A percentile compares a stretch with the other conserved stretches of the same genome.
Conservation (phyloP, 1,284 basidiomycete genomes). For the Trichosporon sp. region DNA sequence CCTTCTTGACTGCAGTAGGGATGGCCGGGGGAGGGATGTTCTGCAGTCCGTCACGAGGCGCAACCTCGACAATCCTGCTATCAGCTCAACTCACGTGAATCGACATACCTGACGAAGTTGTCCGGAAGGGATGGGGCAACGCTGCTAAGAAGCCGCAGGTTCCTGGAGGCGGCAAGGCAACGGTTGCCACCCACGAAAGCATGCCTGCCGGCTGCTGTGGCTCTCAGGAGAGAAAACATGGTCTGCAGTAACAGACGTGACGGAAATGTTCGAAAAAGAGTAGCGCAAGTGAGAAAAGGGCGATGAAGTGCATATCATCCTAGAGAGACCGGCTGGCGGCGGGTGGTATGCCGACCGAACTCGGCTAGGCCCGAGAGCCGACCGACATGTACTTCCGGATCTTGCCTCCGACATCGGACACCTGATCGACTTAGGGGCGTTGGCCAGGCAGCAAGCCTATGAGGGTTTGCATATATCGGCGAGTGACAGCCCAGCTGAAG, state of each 20-base stretch:
- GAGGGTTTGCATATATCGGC: slow-evolving; percentile 11
- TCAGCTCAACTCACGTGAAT: background rate
- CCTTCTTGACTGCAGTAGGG: slow-evolving; percentile 67
- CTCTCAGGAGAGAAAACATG: background rate
- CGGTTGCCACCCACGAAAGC: background rate
- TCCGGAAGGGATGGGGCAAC: background rate
- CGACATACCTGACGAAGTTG: slow-evolving; percentile 9
- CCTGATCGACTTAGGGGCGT: no score
- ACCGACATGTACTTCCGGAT: background rate
- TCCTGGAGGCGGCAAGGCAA: background rate
- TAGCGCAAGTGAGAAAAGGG: background rate
- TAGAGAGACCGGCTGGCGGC: background rate
- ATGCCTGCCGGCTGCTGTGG: background rate
- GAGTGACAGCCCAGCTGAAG: slow-evolving; percentile 20
- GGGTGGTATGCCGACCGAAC: background rate
- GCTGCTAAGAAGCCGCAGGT: background rate
- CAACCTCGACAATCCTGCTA: slow-evolving; percentile 75
- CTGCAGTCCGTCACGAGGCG: slow-evolving; percentile 87
- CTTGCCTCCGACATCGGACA: background rate
- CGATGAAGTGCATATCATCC: background rate
- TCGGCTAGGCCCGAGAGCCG: background rate
- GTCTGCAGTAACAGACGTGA: background rate
- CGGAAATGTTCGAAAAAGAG: background rate
- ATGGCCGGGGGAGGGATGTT: slow-evolving; percentile 72
- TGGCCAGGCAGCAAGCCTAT: no score